A percentile compares a stretch with the other conserved stretches of the same genome.
phyloP scores from a whole-genome alignment of 306 rosid species.

The Vachellia pachyceras region DNA sequence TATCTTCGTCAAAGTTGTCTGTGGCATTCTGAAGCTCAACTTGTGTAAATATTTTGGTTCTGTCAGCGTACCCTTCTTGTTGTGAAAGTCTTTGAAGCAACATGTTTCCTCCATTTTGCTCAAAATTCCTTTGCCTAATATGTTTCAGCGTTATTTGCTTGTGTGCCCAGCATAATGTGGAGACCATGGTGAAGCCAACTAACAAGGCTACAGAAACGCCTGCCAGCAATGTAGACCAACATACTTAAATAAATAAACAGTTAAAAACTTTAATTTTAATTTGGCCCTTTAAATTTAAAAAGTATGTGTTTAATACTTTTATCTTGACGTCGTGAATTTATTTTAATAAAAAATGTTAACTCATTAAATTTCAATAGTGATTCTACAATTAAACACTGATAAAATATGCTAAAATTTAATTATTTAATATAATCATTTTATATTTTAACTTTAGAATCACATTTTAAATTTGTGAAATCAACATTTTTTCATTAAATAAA shows the following conservation, averaged over 20 bases:
- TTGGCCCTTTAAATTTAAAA: too few species aligned
- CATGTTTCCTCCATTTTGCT: slow-evolving; percentile 47
- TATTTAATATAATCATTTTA: too few species aligned
- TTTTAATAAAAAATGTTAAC: too few species aligned
- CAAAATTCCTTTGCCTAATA: background rate
- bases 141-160: background rate
- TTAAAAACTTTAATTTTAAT: too few species aligned
- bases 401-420: too few species aligned
- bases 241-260: background rate
- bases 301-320: too few species aligned
- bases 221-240: background rate
- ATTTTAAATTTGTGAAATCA: too few species aligned
- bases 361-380: too few species aligned
- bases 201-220: background rate
- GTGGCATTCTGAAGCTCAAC: slow-evolving; percentile 51
- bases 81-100: background rate
- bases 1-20: slow-evolving; percentile 36
- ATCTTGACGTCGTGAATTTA: too few species aligned
- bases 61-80: background rate
- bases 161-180: slow-evolving; percentile 3
- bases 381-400: too few species aligned
- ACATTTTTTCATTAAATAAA: too few species aligned
- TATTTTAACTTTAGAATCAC: too few species aligned
- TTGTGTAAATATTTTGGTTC: slow-evolving; percentile 33
- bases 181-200: background rate